Evolutionary conservation across 192 early-diverging fungal genomes (phyloP).

Genomic region (Mortierella hygrophila): DNA sequence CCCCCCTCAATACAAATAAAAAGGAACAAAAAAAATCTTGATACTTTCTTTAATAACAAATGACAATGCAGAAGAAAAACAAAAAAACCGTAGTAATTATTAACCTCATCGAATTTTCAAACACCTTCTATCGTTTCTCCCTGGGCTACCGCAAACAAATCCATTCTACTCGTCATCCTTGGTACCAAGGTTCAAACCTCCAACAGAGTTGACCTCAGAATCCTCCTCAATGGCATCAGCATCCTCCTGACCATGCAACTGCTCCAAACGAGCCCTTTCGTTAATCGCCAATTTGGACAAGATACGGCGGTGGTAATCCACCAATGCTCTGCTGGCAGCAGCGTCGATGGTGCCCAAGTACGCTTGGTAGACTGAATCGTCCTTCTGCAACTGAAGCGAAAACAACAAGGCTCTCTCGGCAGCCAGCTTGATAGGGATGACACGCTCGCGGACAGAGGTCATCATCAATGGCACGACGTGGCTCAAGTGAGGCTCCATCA

Average conservation of each 20-base stretch:
- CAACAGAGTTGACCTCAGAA: constrained; percentile 45
- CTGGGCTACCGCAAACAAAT: not conserved
- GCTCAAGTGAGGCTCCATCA: constrained; percentile 64
- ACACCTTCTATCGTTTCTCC: not conserved
- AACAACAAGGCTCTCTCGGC: constrained; percentile 86
- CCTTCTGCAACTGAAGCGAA: constrained; percentile 72
- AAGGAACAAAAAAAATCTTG: not conserved
- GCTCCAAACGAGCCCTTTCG: constrained; percentile 49
- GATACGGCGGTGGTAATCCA: constrained; percentile 75
- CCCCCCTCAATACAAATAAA: not conserved
- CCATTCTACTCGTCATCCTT: constrained; percentile 40
- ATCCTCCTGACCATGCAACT: constrained; percentile 48
- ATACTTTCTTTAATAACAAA: not conserved
- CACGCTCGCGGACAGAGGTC: constrained; percentile 81
- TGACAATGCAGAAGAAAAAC: not conserved
- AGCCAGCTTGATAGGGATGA: constrained; percentile 86
- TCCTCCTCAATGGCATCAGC: constrained; percentile 56
- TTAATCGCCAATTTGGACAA: constrained; percentile 60
- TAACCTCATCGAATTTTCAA: not conserved
- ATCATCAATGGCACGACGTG: constrained; percentile 76
- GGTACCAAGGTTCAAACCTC: constrained; percentile 36
- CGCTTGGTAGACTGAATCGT: constrained; percentile 53
- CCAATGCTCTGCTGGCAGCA: constrained; percentile 58
- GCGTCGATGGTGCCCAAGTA: constrained; percentile 62
- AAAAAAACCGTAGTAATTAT: not conserved